Conservation (phyloP, 305 asterid species). For the Solanum hybrid region DNA sequence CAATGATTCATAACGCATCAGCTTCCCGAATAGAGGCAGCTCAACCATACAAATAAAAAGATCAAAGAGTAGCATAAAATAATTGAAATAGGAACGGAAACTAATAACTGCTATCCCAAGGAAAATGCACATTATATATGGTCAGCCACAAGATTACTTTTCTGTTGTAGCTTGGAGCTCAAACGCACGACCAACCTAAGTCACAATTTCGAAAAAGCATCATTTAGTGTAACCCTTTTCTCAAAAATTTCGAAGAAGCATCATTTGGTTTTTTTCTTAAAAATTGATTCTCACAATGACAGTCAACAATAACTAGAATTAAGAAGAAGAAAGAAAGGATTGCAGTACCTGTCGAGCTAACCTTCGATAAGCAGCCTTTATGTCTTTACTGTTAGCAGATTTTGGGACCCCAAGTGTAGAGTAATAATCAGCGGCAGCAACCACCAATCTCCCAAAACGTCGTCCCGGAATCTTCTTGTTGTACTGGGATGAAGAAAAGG, state of each 20-base stretch:
- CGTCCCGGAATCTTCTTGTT: slow-evolving; percentile 40
- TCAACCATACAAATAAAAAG: not conserved
- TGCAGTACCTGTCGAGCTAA: slow-evolving; percentile 85
- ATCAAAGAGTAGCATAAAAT: not conserved
- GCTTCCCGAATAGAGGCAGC: not conserved
- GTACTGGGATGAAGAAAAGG: slow-evolving; percentile 39
- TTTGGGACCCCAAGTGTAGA: slow-evolving; percentile 87
- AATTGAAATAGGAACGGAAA: not conserved
- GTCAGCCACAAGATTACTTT: not conserved
- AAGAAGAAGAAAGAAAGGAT: not conserved
- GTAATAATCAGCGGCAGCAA: slow-evolving; percentile 90
- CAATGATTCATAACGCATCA: not conserved
- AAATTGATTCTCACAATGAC: not conserved
- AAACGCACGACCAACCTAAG: not conserved
- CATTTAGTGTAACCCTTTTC: not conserved
- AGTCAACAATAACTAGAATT: not conserved
- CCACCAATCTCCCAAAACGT: slow-evolving; percentile 58
- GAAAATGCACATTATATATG: not conserved
- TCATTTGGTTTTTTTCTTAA: not conserved
- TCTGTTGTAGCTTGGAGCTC: not conserved
- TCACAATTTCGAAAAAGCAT: not conserved
- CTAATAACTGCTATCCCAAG: not conserved
- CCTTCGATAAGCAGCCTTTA: slow-evolving; percentile 88
- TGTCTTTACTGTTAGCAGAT: slow-evolving; percentile 77
- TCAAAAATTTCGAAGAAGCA: not conserved